Evolutionary conservation across 495 filamentous ascomycete species (phyloP), one percentile per base, ranked within the genome.

Genomic region (Penicillium paxilli): DNA sequence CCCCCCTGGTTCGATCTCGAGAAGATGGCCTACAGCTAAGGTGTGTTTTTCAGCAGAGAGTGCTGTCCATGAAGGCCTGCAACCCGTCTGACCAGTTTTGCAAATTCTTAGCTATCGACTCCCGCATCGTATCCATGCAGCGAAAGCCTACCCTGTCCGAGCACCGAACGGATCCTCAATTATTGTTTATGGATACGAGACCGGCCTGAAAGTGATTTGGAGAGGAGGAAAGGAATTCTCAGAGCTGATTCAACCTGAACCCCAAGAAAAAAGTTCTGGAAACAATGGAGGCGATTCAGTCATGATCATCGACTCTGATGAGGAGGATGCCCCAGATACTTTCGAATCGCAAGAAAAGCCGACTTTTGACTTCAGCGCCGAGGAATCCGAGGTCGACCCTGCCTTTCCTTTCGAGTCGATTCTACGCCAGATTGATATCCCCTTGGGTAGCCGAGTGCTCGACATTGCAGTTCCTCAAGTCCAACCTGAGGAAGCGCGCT

Each of bases 141-240:
- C 88, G 26, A 83, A 87, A 65, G 78, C 82, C 47, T 96, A 95
- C 65, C 91, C 92, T 6, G 69, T 91, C 21, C 78, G 77, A 49
- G 83, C 91, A 6, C 86, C 89, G 5, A 94, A 96, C 67, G 91
- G 90, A 59, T 92, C 92, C 8, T 88, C 85, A 2, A 81, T 96
- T 63, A 80, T 95, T 47, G 63, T 96, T 24, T 93, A 94, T 65
- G 91, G 87, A 49, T 86, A 94, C 55, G 86, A 91, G 30, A 85
- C 83, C 64, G 92, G 92, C 21, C 51, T 96, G 24, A 86, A 84
- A 33, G 68, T 95, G 21, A 58, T 92, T 21, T 96, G 92, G 92
- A 80, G 88, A 63, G 92, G 91, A 51, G 92, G 92, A 19, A 79
- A 74, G 23, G 72, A 78, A 17, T 84, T 91, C 52, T 86, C 87